Evolutionary conservation across 1,284 basidiomycete genomes (phyloP).

Genomic region (Psilocybe mexicana): DNA sequence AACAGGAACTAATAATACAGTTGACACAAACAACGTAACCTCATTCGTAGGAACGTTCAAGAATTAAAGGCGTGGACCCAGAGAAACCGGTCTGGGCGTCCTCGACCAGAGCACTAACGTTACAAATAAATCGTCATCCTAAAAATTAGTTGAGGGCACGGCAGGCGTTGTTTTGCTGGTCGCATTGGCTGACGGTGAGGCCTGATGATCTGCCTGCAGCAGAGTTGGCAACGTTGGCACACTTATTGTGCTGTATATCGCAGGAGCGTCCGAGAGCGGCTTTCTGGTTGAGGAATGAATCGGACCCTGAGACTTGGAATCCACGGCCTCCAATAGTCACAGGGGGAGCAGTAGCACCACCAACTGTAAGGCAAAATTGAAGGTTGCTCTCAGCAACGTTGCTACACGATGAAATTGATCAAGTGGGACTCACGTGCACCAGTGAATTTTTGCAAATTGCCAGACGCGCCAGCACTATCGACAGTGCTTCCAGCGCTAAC

Average conservation of each 20-base stretch:
- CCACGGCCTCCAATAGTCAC: constrained; percentile 48
- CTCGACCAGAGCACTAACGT: constrained; percentile 4
- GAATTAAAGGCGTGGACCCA: constrained; percentile 9
- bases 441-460: constrained; percentile 60
- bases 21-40: constrained; percentile 18
- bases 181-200: constrained; percentile 52
- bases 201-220: constrained; percentile 31
- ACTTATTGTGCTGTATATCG: constrained; percentile 60
- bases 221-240: constrained; percentile 48
- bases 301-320: constrained; percentile 49
- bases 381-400: background rate
- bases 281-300: constrained; percentile 48
- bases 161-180: constrained; percentile 49
- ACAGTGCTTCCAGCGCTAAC: constrained; percentile 1
- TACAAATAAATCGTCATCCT: constrained; percentile 6
- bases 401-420: background rate
- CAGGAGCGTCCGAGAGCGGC: constrained; percentile 60
- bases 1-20: constrained; percentile 18
- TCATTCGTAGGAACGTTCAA: constrained; percentile 7
- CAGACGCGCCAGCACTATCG: constrained; percentile 8
- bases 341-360: constrained; percentile 45
- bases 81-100: constrained; percentile 15
- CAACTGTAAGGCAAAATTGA: constrained; percentile 33
- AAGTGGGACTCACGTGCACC: constrained; percentile 35
- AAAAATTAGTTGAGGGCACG: constrained; percentile 25